These are phyloP conservation scores for Crithidia bombi DNA, from an alignment of 208 protist species.

Conservation along the genomic window DNA sequence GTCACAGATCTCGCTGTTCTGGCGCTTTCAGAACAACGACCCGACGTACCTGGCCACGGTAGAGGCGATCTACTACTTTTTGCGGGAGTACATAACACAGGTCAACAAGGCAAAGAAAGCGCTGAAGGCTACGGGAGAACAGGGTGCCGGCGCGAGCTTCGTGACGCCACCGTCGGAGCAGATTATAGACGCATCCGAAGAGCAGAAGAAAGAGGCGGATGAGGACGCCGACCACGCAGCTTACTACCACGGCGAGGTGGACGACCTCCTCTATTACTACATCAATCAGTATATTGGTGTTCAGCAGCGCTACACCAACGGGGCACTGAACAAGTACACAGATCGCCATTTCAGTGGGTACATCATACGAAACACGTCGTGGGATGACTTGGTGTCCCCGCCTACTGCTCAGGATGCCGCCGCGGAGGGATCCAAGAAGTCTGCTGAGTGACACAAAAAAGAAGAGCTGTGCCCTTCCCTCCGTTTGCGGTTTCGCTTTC, in stretches of 20 bases:
- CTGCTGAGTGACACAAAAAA: not conserved
- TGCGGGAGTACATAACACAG: conserved; percentile 86
- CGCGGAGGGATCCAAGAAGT: not conserved
- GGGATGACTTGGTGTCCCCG: conserved; percentile 68
- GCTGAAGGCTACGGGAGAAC: not conserved
- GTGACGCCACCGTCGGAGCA: no score
- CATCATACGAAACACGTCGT: conserved; percentile 67
- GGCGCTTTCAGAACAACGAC: conserved; percentile 94
- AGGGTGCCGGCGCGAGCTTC: no score
- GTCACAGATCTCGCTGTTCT: conserved; percentile 92
- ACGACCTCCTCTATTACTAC: conserved; percentile 96
- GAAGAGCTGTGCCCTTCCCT: no score
- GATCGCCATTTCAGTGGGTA: conserved; percentile 87
- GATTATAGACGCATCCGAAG: not conserved
- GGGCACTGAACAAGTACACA: conserved; percentile 65
- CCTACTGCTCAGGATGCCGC: conserved; percentile 1
- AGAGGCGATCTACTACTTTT: conserved; percentile 96
- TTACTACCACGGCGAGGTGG: conserved; percentile 91
- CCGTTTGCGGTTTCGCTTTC: no score
- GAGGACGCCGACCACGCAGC: not conserved
- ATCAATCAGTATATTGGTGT: conserved; percentile 94
- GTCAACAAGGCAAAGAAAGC: conserved; percentile 49
- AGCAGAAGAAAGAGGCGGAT: not conserved
- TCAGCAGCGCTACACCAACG: conserved; percentile 79
- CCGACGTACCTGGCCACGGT: conserved; percentile 93